Percentiles rank a stretch among this genome's conserved stretches.
Conservation (phyloP, 2,329 filamentous ascomycete genomes). For the Trichoderma sp. region DNA sequence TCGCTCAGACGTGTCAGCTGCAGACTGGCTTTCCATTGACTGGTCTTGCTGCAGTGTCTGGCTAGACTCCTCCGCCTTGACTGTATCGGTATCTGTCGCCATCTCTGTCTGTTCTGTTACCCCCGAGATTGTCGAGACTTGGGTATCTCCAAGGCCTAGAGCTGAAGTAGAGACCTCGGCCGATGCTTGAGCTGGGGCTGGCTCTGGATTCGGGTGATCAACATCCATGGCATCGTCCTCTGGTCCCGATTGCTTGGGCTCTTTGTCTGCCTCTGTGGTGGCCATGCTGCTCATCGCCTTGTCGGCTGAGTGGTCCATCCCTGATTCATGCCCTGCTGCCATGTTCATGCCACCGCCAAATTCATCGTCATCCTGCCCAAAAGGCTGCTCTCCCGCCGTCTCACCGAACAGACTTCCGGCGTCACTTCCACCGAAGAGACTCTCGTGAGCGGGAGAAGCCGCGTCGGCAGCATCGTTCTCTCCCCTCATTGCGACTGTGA, state of each 20-base stretch:
- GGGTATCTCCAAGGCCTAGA: background rate
- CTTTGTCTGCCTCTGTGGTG: conserved; percentile 27
- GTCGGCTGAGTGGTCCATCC: conserved; percentile 43
- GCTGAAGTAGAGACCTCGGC: background rate
- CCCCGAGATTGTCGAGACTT: background rate
- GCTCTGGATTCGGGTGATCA: conserved; percentile 2
- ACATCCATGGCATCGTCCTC: conserved; percentile 21
- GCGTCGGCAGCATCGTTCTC: conserved; percentile 37
- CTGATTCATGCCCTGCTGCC: conserved; percentile 39
- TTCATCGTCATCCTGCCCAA: conserved; percentile 80
- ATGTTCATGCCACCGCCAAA: conserved; percentile 71
- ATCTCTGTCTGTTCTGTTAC: conserved; percentile 7
- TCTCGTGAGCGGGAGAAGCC: conserved; percentile 69
- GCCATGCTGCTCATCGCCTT: conserved; percentile 41
- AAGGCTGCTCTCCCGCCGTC: conserved; percentile 57
- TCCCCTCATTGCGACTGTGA: conserved; percentile 42
- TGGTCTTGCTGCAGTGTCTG: conserved; percentile 7
- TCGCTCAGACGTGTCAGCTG: background rate
- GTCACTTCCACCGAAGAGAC: conserved; percentile 76
- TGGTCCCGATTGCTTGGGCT: conserved; percentile 25
- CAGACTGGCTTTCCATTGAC: background rate
- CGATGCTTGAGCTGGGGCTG: background rate
- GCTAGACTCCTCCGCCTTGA: background rate
- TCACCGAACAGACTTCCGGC: conserved; percentile 88
- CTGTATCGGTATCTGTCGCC: background rate